Base-by-base conservation (phyloP, 768 basidiomycete species). In the Auricularia auricula-judae region DNA sequence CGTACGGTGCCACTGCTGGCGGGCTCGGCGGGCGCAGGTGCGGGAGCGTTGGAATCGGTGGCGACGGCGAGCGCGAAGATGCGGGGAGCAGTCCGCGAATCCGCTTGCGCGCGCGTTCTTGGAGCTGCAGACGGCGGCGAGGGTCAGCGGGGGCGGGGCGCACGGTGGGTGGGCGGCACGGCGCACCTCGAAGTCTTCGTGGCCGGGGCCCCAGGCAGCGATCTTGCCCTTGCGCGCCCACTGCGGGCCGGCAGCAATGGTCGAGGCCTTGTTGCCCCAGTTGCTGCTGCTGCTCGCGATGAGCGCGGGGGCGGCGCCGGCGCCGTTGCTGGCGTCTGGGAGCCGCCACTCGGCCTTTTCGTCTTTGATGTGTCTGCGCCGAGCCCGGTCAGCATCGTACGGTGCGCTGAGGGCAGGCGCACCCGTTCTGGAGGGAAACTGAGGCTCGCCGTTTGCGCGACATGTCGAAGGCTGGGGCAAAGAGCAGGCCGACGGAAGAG, bases 151-250 rank as follows among this genome's bases (percentile, higher is more conserved):
- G 36, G 3, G 62, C 29, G 39, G 34, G 23, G n/a, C 16, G 39
- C n/a, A 44, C 39, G 51, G 53, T 56, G 34, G 23, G 16, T 16
- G 47, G 47, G 21, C 35, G 56, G 16, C 29, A 16, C 71, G 80
- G 34, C 67, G 67, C 70, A 89, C 91, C 84, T 93, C 90, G 87
- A 89, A 91, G 65, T 93, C 90, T 42, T 90, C 90, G 78, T 86
- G 84, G 60, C 83, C 82, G 23, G 91, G 90, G 35, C 89, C 90
- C 92, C 92, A 94, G 14, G 86, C 79, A 35, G 84, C 83, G 65
- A 92, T 84, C 75, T 94, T 93, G 58, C 91, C 89, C 71, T 81
- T 83, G 18, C 91, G 83, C 61, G 89, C 80, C 91, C 91, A 93
- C 71, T 91, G 80, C 21, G 89, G 84, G n/a, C 85, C 86, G 71